Conservation (phyloP, 306 rosid genomes). For the Cucurbita argyrosperma region DNA sequence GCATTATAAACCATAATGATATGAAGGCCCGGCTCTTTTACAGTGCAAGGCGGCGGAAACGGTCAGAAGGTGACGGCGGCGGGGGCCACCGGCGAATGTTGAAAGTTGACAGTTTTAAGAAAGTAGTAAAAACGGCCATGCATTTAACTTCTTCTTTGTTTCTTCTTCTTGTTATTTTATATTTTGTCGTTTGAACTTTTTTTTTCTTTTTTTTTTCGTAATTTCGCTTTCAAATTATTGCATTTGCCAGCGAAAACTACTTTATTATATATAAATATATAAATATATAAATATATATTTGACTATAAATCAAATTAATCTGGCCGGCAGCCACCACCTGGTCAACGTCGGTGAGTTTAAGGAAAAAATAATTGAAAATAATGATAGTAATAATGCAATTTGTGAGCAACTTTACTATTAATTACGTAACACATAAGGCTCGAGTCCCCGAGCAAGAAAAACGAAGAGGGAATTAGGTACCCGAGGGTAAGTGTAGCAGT, state of each 20-base stretch:
- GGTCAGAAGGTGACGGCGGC: neutral
- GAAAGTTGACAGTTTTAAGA: neutral
- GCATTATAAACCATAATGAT: neutral
- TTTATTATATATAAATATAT: neutral
- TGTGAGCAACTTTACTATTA: neutral
- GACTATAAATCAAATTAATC: neutral
- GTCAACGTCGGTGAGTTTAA: neutral
- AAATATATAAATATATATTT: neutral
- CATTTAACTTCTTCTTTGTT: neutral
- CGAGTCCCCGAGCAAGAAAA: no score
- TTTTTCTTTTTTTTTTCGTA: neutral
- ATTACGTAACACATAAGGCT: no score
- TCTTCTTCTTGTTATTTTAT: neutral
- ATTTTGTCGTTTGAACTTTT: constrained; percentile 4
- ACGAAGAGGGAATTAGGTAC: no score
- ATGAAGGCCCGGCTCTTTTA: neutral
- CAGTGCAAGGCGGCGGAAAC: neutral
- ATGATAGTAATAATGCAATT: neutral
- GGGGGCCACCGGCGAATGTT: neutral
- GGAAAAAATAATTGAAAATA: neutral
- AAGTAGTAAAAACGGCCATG: neutral
- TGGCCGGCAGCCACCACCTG: neutral
- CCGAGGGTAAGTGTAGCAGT: no score
- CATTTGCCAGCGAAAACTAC: neutral
- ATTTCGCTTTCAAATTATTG: constrained; percentile 7